phyloP scores from a whole-genome alignment of 1,284 basidiomycete genomes.

The Cryptococcus wingfieldii region DNA sequence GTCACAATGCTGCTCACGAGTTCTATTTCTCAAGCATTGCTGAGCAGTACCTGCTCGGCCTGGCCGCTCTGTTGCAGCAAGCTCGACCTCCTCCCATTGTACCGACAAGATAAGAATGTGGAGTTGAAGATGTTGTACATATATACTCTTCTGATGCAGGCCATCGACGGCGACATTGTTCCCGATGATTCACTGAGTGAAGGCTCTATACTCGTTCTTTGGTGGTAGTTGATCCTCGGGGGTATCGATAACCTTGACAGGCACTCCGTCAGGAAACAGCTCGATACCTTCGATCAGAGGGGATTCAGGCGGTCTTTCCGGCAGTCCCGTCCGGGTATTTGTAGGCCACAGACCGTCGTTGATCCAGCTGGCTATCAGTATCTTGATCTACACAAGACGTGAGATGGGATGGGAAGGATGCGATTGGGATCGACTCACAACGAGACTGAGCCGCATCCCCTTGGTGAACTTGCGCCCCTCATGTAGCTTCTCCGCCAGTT shows the following conservation, averaged over 20 bases:
- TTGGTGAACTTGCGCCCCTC: slow-evolving; percentile 32
- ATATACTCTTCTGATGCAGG: not conserved
- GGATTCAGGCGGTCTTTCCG: slow-evolving; percentile 24
- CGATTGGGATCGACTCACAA: slow-evolving; percentile 27
- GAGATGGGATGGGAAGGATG: too few relatives aligned
- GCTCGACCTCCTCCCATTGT: not conserved
- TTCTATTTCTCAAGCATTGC: slow-evolving; percentile 91
- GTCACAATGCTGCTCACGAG: slow-evolving; percentile 62
- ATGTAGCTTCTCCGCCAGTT: slow-evolving; percentile 29
- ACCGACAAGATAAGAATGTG: not conserved
- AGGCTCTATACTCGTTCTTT: not conserved
- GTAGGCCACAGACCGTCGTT: slow-evolving; percentile 47
- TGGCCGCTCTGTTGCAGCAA: slow-evolving; percentile 9
- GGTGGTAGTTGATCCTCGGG: not conserved
- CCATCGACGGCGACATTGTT: not conserved
- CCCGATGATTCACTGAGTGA: not conserved
- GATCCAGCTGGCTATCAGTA: slow-evolving; percentile 42
- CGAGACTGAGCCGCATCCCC: slow-evolving; percentile 36
- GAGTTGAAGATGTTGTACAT: not conserved
- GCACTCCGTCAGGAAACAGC: slow-evolving; percentile 4
- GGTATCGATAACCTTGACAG: not conserved
- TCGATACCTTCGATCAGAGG: slow-evolving; percentile 16
- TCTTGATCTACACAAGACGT: slow-evolving; percentile 32
- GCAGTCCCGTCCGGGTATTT: slow-evolving; percentile 26
- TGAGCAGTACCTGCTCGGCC: slow-evolving; percentile 56